Percentiles rank a stretch among this genome's conserved stretches.
Evolutionary conservation across 177 flowering plant genomes (phyloP).

Genomic region (Vitis hybrid): DNA sequence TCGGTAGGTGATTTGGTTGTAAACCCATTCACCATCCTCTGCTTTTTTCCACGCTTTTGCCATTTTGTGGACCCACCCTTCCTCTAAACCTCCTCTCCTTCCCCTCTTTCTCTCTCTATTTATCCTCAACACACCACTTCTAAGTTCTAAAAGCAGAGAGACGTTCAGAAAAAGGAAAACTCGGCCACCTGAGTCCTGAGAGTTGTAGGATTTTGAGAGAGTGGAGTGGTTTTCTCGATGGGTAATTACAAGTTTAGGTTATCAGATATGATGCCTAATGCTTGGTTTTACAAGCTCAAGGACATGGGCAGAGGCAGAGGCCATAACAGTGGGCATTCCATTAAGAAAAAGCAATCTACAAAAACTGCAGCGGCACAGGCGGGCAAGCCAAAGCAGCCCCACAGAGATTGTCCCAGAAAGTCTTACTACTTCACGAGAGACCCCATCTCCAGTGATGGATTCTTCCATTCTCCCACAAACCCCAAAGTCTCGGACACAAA

Average conservation of each 20-base stretch:
- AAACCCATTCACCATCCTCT: no score
- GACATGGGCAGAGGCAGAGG: conserved; percentile 41
- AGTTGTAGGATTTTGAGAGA: not conserved
- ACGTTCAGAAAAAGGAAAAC: not conserved
- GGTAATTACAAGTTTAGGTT: conserved; percentile 67
- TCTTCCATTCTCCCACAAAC: conserved; percentile 26
- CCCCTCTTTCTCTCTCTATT: no score
- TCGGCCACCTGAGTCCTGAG: not conserved
- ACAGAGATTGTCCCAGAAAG: conserved; percentile 36
- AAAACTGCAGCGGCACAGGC: conserved; percentile 10
- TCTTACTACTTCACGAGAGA: conserved; percentile 58
- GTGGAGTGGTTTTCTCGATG: conserved; percentile 29
- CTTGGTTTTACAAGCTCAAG: conserved; percentile 88
- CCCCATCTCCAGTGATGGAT: conserved; percentile 11
- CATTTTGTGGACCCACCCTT: no score
- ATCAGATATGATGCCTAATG: conserved; percentile 84
- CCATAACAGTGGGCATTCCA: conserved; percentile 14
- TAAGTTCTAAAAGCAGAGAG: not conserved
- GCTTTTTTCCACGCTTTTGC: no score
- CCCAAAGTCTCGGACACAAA: conserved; percentile 24
- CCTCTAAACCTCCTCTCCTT: no score
- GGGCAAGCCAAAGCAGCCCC: conserved; percentile 19
- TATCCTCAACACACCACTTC: no score
- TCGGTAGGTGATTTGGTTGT: no score
- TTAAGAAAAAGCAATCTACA: conserved; percentile 27